Evolutionary conservation across 2,329 filamentous ascomycete genomes (phyloP), one percentile per base, ranked within the genome.

Genomic region (Nemania sp.): DNA sequence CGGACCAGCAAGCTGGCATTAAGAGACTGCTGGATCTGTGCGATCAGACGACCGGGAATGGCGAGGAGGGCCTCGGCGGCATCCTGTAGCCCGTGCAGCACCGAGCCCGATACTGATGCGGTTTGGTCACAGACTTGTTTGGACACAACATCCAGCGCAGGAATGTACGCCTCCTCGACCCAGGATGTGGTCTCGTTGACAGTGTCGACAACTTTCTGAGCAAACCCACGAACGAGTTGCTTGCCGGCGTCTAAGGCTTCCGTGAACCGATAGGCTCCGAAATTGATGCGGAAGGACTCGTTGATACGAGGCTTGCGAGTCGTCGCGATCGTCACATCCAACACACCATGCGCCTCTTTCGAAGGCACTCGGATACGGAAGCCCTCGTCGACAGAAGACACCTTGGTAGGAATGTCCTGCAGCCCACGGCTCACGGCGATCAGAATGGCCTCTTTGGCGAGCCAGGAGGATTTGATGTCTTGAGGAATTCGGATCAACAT

Each of bases 271-370:
- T 75, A 72, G 64, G 72, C 77, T 41, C 82, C 81, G 67, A 87
- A 84, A 65, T 85, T 79, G 24, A 87, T 70, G 33, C 78, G 76
- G 66, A 86, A 82, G 0, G 79, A 80, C 70, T 86, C 82, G 62
- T 81, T 81, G 58, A 86, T 75, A 66, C 77, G 81, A 20, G 84
- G 84, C 56, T 80, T 80, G 50, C 77, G 81, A 12, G 76, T 81
- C 1, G 83, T 83, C 49, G 79, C 73, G 30, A 88, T 76, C 2
- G 79, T 78, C 39, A 88, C 74, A 48, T 81, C 81, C 45, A 87
- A 68, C 31, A 81, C 67, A 26, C 84, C 84, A 56, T 82, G 71
- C 5, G 82, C 80, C 55, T 87, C 82, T 22, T 76, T 75, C 23
- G 71, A 72, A 3, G 77, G 73, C 23, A 86, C 74, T 54, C 79